A percentile compares a stretch with the other conserved stretches of the same genome.
These are phyloP conservation scores for Ascochyta rabiei DNA, from an alignment of 2,329 filamentous ascomycete genomes.

Conservation along the genomic window DNA sequence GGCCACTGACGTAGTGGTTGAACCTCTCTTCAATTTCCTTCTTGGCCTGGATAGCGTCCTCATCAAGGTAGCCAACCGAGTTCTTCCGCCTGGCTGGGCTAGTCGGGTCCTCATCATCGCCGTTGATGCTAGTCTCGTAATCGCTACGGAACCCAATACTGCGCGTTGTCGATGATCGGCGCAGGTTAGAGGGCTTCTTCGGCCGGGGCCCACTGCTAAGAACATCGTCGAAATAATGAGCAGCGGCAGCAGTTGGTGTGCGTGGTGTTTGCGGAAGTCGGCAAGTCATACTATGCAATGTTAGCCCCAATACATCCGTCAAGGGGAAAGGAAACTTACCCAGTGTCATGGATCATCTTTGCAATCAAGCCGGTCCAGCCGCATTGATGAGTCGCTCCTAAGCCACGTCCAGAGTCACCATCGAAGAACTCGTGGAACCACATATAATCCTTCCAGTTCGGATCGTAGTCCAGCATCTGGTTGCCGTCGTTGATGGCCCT, in stretches of 20 bases:
- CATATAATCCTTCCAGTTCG: slow-evolving; percentile 89
- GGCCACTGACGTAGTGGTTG: slow-evolving; percentile 79
- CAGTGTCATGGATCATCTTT: slow-evolving; percentile 96
- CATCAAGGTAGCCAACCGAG: slow-evolving; percentile 59
- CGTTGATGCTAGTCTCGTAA: slow-evolving; percentile 57
- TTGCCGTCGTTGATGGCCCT: slow-evolving; percentile 87
- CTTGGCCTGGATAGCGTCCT: slow-evolving; percentile 54
- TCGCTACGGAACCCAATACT: slow-evolving; percentile 86
- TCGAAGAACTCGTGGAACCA: slow-evolving; percentile 99
- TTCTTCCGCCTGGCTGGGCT: slow-evolving; percentile 48
- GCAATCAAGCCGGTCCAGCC: slow-evolving; percentile 96
- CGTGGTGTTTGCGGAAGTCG: slow-evolving; percentile 80
- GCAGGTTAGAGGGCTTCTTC: slow-evolving; percentile 61
- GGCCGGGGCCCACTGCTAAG: slow-evolving; percentile 62
- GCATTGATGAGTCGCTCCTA: slow-evolving; percentile 92
- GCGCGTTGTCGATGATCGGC: slow-evolving; percentile 79
- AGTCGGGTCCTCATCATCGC: slow-evolving; percentile 39
- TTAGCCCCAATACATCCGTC: slow-evolving; percentile 50
- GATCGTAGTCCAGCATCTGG: slow-evolving; percentile 86
- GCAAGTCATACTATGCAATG: slow-evolving; percentile 36
- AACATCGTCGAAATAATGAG: slow-evolving; percentile 95
- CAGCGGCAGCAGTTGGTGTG: slow-evolving; percentile 80
- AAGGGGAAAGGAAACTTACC: slow-evolving; percentile 62
- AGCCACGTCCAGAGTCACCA: slow-evolving; percentile 83
- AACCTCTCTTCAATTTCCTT: slow-evolving; percentile 64